Evolutionary conservation across 2,329 filamentous ascomycete species (phyloP), one percentile per base, ranked within the genome.

Genomic region (Zymoseptoria crescenta): DNA sequence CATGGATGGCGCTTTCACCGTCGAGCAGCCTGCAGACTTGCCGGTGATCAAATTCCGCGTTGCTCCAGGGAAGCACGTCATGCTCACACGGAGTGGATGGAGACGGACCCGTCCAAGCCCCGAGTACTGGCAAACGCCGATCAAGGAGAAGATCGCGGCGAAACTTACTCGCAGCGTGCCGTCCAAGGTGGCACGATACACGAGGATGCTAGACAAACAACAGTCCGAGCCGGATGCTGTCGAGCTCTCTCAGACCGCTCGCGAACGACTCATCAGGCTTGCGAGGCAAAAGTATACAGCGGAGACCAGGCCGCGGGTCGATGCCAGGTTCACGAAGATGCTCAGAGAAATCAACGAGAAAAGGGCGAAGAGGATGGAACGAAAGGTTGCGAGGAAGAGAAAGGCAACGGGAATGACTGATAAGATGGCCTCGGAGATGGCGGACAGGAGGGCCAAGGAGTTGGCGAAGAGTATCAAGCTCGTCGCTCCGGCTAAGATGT

Each of bases 31-130:
- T 13, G 60, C 64, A 49, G 59, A 64, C 28, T 59, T 68, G 10
- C 64, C 64, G 19, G 65, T 64, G 2, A 64, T 72, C 51, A 68
- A 67, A 51, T 72, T 71, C 62, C 64, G 70, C 9, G 69, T 72
- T 21, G 69, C 64, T 8, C 67, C 59, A 4, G 58, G 62, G 30
- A 60, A 70, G 54, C 68, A 72, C 56, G 56, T 72, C 49, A 59
- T 68, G 55, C 63, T 71, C 58, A 71, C 70, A 10, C 51, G 62
- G 1, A 53, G 63, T 16, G 70, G 70, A n/a, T 72, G 70, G 70
- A 54, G 60, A 30, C 60, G 68, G n/a, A 68, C 68, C 1, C 57
- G 65, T 8, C 64, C 67, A 4, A 56, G 58, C 21, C 55, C 57
- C 10, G 30, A 60, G 10, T 51, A 62, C 52, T 61, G 56, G 56